Evolutionary conservation across 257 asterid genomes (phyloP), one percentile per base, ranked within the genome.

Genomic region (Leonotis leonurus): DNA sequence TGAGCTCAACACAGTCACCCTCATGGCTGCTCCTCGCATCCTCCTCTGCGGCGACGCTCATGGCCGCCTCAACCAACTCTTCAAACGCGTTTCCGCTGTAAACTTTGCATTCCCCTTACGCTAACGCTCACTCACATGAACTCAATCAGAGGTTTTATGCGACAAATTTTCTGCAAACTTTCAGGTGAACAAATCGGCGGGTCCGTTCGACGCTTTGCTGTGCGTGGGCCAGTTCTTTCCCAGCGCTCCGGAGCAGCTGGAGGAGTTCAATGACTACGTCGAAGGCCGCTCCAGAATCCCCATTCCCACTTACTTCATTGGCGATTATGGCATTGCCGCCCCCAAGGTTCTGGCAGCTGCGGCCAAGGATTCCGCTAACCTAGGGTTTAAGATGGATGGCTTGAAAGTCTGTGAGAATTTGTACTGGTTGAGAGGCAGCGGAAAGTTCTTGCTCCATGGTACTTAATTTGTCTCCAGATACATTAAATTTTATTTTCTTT

Each of bases 191-290:
- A 92, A 89, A 69, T 80, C 97, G 63, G 95, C 99, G 41, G 99
- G 99, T 53, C 97, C 99, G 26, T 92, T 92, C 65, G 97, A 89
- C 68, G 97, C 94, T 40, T 76, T 92, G 68, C 74, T 92, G 22
- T 92, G 97, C 53, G 99, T 92, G 18, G 99, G 97, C 2, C 99
- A 92, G 74, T 92, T 89, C 73, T 92, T 89, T 45, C 99, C 97
- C 25, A 89, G 85, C 26, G 48, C 90, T 0, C 66, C 83, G 18
- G 99, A 87, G 64, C 82, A 64, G 67, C 71, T 92, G 26, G 94
- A 80, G 63, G 97, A 92, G 74, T 79, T 92, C 79, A 82, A 79
- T 70, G 90, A 76, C 22, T 92, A 86, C 66, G 60, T 80, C 8
- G 96, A 83, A 49, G 99, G 95, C 69, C 76, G 90, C 56, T 75